Evolutionary conservation across 2,329 filamentous ascomycete species (phyloP), one percentile per base, ranked within the genome.

Genomic region (Fusarium nurragi): DNA sequence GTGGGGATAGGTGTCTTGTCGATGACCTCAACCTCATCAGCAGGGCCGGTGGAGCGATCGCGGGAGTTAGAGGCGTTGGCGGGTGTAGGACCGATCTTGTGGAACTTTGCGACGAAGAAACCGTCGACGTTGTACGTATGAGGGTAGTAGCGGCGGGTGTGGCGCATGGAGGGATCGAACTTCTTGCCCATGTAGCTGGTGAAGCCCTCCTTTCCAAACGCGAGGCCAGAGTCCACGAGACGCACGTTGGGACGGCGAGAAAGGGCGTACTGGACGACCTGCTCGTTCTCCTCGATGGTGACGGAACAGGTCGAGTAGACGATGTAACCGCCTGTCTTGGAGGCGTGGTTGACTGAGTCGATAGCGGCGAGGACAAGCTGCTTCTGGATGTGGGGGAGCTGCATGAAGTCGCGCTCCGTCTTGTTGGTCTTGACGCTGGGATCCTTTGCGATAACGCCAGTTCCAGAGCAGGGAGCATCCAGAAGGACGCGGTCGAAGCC

Each of bases 361-460:
- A 99, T 97, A 45, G 95, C 95, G 9, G 93, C 88, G 25, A 99
- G 86, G 13, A 99, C 82, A 54, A 99, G 85, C 79, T 98, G 94
- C 78, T 97, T 97, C 79, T 99, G 95, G 59, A 93, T 86, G 78
- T 99, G 95, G 0, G 95, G 94, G 49, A 99, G 87, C 73, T 90
- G 88, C 77, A 97, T 87, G 82, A 99, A 99, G 78, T 99, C 95
- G 67, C 90, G 90, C 76, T 97, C 93, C 12, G 92, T 96, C 84
- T 98, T 98, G 83, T 97, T 98, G 22, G 94, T 98, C 85, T 99
- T 99, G 70, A 99, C 93, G 67, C 90, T 93, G 28, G 94, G 88
- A 78, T 99, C 95, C 82, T 99, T 99, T 65, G 93, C 91, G 68
- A 99, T 99, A 74, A 99, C 95, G 72, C 95, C 95, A 1, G 95